Conservation (phyloP, 352 stramenopile species). For the Nothophytophthora sp. region DNA sequence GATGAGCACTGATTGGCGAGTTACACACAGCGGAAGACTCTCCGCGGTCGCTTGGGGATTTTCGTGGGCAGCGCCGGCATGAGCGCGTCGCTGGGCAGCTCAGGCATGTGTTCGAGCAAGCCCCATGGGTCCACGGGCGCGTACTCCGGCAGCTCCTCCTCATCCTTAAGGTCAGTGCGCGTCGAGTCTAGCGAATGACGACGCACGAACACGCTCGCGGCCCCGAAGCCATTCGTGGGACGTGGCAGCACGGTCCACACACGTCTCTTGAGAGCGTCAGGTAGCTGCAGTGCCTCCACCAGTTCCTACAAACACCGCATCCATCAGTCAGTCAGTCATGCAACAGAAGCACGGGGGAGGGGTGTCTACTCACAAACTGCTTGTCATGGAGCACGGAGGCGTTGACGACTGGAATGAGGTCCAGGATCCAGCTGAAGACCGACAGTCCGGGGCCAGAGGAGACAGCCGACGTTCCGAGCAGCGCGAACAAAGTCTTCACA, state of each 20-base stretch:
- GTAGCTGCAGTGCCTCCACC: conserved; percentile 61
- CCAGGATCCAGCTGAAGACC: conserved; percentile 88
- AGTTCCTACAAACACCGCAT: conserved; percentile 51
- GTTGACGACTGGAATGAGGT: conserved; percentile 80
- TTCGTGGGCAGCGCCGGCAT: conserved; percentile 38
- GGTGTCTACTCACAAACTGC: conserved; percentile 69
- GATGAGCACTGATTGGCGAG: conserved; percentile 2
- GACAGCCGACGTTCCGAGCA: conserved; percentile 71
- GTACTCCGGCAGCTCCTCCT: conserved; percentile 22
- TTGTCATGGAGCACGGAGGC: conserved; percentile 73
- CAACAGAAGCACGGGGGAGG: neutral
- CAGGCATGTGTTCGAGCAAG: conserved; percentile 65
- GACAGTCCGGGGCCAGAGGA: conserved; percentile 59
- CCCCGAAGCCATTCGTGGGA: conserved; percentile 30
- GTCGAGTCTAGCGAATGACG: conserved; percentile 11
- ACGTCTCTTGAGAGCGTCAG: conserved; percentile 55
- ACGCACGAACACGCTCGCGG: conserved; percentile 28
- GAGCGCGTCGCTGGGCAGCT: conserved; percentile 70
- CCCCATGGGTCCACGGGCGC: conserved; percentile 74
- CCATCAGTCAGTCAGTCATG: conserved; percentile 7
- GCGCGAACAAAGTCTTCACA: conserved; percentile 77
- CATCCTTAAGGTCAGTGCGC: conserved; percentile 26
- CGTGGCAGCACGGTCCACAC: conserved; percentile 76
- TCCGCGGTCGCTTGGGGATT: conserved; percentile 54
- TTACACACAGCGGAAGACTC: conserved; percentile 77